Percentiles rank a stretch among this genome's conserved stretches.
Evolutionary conservation across 2,329 filamentous ascomycete species (phyloP).

Genomic region (Sclerotiophoma versabilis): DNA sequence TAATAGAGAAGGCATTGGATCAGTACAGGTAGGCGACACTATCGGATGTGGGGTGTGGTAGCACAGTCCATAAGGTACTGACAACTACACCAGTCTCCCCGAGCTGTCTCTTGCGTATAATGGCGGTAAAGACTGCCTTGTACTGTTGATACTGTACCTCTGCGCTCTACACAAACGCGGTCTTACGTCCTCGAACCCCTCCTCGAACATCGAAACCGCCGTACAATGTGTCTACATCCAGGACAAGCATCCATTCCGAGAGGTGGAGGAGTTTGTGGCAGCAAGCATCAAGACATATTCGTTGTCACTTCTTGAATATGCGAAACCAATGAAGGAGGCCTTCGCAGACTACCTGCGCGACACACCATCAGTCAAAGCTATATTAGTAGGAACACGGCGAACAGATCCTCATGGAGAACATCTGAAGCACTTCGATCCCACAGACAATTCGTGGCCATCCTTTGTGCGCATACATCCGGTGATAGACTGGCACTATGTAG

Average conservation of each 20-base stretch:
- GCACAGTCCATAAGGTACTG: conserved; percentile 20
- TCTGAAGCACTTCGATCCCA: conserved; percentile 83
- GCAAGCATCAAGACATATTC: conserved; percentile 72
- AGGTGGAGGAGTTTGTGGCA: conserved; percentile 85
- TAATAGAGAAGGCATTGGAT: conserved; percentile 77
- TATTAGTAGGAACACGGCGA: conserved; percentile 86
- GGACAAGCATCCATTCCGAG: conserved; percentile 79
- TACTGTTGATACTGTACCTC: conserved; percentile 87
- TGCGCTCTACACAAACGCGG: conserved; percentile 60
- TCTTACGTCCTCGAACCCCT: conserved; percentile 32
- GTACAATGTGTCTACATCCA: conserved; percentile 91
- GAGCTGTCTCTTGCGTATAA: conserved; percentile 94
- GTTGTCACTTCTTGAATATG: conserved; percentile 77
- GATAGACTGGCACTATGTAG: conserved; percentile 95
- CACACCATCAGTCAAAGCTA: conserved; percentile 70
- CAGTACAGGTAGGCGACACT: conserved; percentile 70
- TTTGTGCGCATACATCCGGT: conserved; percentile 96
- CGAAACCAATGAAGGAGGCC: conserved; percentile 79
- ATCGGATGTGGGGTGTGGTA: neutral
- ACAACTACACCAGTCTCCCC: conserved; percentile 63
- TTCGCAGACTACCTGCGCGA: conserved; percentile 79
- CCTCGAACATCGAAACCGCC: conserved; percentile 40
- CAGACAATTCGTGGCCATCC: conserved; percentile 86
- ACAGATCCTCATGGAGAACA: conserved; percentile 89
- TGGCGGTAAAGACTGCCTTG: conserved; percentile 96